Base-by-base conservation (phyloP, 768 basidiomycete genomes). In the Boletellus emodensis region DNA sequence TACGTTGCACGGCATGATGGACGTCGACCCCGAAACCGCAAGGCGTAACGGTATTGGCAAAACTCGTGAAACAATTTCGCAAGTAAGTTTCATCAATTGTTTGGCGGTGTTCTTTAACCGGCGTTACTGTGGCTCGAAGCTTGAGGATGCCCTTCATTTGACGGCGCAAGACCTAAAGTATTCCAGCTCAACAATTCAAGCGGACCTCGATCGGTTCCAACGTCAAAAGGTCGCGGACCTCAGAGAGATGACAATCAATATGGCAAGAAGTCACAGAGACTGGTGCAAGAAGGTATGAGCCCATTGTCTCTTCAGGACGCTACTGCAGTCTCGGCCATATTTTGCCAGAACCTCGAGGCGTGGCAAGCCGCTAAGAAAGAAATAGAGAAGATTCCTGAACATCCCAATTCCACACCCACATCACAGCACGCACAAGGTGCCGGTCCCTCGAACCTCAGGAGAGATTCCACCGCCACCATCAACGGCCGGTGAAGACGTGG, bases 141-240 rank as follows among this genome's bases (percentile, higher is more conserved):
- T 99, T 34, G 96, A 99, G 66, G 94, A 94, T 61, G 95, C 94
- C 6, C 76, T 96, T 54, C 93, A 97, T 68, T 75, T 94, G 28
- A 82, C 92, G 4, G 90, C 89, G 2, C 90, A 92, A 62, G 96
- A 99, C 69, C 77, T 99, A 40, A 95, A 97, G 64, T 98, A 95
- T 69, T 90, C 95, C 0, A 93, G 90, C 59, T 89, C 87, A 39
- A 97, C 94, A 18, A 94, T 99, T 46, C 96, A 99, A 67, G 91
- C 92, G 14, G 96, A 99, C 71, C 74, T 99, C 56, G 96, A 99
- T 71, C 82, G 96, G 44, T 99, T 99, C 71, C 96, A 99, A 67
- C 82, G 96, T 20, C 96, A 98, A 74, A 99, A 99, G 66, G 96
- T 99, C 3, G 92, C 93, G 7, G 96, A 99, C 72, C 58, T 98